Conservation (phyloP, 805 yeast genomes). For the Saccharomycopsis sp. region DNA sequence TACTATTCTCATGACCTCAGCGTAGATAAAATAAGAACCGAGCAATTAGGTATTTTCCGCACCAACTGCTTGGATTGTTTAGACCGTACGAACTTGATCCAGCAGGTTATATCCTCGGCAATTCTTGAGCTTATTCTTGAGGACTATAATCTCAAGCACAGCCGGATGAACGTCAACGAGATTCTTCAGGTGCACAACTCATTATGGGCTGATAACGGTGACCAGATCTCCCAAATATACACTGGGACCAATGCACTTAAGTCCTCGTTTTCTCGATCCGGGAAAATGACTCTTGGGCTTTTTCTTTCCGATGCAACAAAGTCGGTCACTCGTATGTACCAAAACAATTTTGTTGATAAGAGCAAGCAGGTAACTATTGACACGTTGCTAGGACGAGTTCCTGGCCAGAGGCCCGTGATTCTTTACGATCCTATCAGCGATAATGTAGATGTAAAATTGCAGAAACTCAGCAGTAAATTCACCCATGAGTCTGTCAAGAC, state of each 20-base stretch:
- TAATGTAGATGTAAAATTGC: slow-evolving; percentile 61
- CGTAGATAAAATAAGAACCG: slow-evolving; percentile 48
- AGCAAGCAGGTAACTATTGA: slow-evolving; percentile 88
- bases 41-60: slow-evolving; percentile 87
- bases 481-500: slow-evolving; percentile 54
- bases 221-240: slow-evolving; percentile 88
- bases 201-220: slow-evolving; percentile 98
- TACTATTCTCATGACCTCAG: slow-evolving; percentile 68
- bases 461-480: slow-evolving; percentile 40
- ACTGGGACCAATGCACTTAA: slow-evolving; percentile 97
- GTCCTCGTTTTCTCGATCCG: slow-evolving; percentile 88
- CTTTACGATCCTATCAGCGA: slow-evolving; percentile 88
- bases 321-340: slow-evolving; percentile 90
- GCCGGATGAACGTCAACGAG: slow-evolving; percentile 30
- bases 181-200: slow-evolving; percentile 70
- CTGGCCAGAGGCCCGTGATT: slow-evolving; percentile 60
- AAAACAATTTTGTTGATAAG: slow-evolving; percentile 91
- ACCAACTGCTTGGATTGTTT: slow-evolving; percentile 93
- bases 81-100: slow-evolving; percentile 87
- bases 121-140: slow-evolving; percentile 53
- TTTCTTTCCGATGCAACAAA: slow-evolving; percentile 96
- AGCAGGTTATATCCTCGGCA: slow-evolving; percentile 71
- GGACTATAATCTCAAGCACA: slow-evolving; percentile 32
- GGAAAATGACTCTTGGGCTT: slow-evolving; percentile 95
- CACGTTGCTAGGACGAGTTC: slow-evolving; percentile 72